These are phyloP conservation scores for Cordyceps tenuipes DNA, from an alignment of 2,329 filamentous ascomycete species.

Conservation along the genomic window DNA sequence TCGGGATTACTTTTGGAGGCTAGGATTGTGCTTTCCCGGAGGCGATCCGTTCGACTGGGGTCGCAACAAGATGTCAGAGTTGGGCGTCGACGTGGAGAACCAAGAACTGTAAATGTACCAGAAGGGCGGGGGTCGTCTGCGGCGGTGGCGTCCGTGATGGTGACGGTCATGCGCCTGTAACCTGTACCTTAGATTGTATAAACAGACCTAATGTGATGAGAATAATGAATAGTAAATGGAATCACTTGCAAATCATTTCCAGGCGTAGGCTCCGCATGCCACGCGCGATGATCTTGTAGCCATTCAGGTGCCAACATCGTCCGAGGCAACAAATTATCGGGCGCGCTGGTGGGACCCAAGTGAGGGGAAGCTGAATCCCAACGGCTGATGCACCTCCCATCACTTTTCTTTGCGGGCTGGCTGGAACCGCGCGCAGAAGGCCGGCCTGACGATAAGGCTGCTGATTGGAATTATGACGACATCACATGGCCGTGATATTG, in stretches of 20 bases:
- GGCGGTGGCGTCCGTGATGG: slow-evolving; percentile 1
- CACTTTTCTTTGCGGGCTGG: neutral
- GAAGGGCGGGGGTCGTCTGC: neutral
- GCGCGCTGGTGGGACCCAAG: slow-evolving; percentile 5
- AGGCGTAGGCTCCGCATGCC: neutral
- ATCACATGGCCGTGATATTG: slow-evolving; percentile 4
- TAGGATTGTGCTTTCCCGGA: slow-evolving; percentile 82
- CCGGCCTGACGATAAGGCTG: neutral
- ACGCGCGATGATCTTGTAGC: slow-evolving; percentile 3
- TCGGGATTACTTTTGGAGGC: slow-evolving; percentile 90
- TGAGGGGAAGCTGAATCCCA: slow-evolving; percentile 8
- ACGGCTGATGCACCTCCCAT: slow-evolving; percentile 1
- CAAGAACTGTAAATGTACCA: slow-evolving; percentile 34
- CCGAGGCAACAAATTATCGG: neutral
- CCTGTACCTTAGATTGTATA: neutral
- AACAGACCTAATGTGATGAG: neutral
- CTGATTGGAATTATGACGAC: slow-evolving; percentile 1
- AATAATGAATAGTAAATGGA: neutral
- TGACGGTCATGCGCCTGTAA: neutral
- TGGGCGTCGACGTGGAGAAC: slow-evolving; percentile 15
- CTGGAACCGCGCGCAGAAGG: neutral
- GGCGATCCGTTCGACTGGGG: slow-evolving; percentile 64
- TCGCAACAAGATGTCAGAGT: slow-evolving; percentile 29
- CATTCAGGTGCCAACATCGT: slow-evolving; percentile 7
- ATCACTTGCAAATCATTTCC: neutral